Percentiles rank a stretch among this genome's conserved stretches.
Conservation (phyloP, 768 basidiomycete genomes). For the Trametes gibbosa region DNA sequence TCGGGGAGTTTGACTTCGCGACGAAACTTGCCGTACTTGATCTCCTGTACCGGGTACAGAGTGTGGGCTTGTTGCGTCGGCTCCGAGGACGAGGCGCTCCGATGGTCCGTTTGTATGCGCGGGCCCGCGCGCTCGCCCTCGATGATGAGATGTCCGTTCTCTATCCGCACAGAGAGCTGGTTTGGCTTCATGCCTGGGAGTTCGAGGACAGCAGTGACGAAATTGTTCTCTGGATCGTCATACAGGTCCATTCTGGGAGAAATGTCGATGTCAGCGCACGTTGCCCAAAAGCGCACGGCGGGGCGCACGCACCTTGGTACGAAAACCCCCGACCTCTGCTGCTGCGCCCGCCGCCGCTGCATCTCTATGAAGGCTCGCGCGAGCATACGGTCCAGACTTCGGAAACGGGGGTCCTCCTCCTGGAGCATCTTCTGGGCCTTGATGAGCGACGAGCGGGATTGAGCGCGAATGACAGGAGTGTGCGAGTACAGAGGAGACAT, state of each 20-base stretch:
- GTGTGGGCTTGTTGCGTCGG: conserved; percentile 13
- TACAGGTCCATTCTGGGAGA: conserved; percentile 37
- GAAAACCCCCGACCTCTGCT: neutral
- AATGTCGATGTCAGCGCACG: neutral
- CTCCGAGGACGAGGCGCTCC: neutral
- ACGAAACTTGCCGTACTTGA: conserved; percentile 40
- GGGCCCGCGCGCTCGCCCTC: conserved; percentile 34
- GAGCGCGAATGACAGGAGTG: neutral
- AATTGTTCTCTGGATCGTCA: conserved; percentile 34
- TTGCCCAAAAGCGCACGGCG: neutral
- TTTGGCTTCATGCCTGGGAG: conserved; percentile 39
- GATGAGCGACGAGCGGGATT: neutral
- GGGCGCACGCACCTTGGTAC: conserved; percentile 11
- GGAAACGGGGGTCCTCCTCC: conserved; percentile 12
- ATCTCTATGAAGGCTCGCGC: conserved; percentile 16
- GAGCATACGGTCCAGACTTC: conserved; percentile 16
- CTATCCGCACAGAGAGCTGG: conserved; percentile 35
- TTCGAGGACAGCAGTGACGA: conserved; percentile 37
- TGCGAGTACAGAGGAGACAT: conserved; percentile 13
- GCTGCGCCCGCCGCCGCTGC: conserved; percentile 1
- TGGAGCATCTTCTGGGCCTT: conserved; percentile 11
- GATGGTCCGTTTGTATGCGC: conserved; percentile 6
- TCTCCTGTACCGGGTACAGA: conserved; percentile 34
- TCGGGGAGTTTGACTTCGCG: conserved; percentile 36
- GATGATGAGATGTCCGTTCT: conserved; percentile 31